These are phyloP conservation scores for Forsythia suspensa DNA, from an alignment of 257 asterid genomes.

Conservation along the genomic window DNA sequence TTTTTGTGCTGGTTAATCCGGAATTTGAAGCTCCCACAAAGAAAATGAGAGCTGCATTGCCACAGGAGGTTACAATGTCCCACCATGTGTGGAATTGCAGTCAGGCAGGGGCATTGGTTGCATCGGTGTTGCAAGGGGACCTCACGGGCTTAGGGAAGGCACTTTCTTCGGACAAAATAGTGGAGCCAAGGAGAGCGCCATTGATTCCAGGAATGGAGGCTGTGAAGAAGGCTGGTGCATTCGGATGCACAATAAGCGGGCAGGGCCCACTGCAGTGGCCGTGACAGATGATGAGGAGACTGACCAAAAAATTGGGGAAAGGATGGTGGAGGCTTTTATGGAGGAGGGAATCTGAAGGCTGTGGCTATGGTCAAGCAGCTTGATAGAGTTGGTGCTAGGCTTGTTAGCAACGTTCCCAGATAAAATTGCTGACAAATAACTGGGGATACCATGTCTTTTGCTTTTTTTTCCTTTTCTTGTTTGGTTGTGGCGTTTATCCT, in stretches of 20 bases:
- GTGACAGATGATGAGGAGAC: slow-evolving; percentile 62
- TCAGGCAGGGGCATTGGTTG: slow-evolving; percentile 87
- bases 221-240: slow-evolving; percentile 84
- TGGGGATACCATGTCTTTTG: not conserved
- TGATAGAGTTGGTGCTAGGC: slow-evolving; percentile 89
- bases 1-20: slow-evolving; percentile 70
- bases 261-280: slow-evolving; percentile 86
- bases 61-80: slow-evolving; percentile 65
- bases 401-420: slow-evolving; percentile 52
- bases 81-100: slow-evolving; percentile 79
- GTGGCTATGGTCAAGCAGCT: slow-evolving; percentile 67
- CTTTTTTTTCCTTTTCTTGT: no score
- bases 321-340: slow-evolving; percentile 82
- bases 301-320: slow-evolving; percentile 67
- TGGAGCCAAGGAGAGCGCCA: slow-evolving; percentile 79
- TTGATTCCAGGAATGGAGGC: slow-evolving; percentile 90
- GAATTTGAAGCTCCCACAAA: slow-evolving; percentile 88
- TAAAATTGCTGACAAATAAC: slow-evolving; percentile 12
- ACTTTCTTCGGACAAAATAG: slow-evolving; percentile 71
- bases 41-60: slow-evolving; percentile 85
- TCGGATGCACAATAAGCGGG: slow-evolving; percentile 86
- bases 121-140: slow-evolving; percentile 73
- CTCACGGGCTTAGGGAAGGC: slow-evolving; percentile 67
- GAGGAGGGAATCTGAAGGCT: slow-evolving; percentile 66
- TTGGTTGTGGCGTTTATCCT: not conserved